A percentile compares a stretch with the other conserved stretches of the same genome.
Evolutionary conservation across 2,329 filamentous ascomycete species (phyloP).

Genomic region (Camptophora hylomeconis): DNA sequence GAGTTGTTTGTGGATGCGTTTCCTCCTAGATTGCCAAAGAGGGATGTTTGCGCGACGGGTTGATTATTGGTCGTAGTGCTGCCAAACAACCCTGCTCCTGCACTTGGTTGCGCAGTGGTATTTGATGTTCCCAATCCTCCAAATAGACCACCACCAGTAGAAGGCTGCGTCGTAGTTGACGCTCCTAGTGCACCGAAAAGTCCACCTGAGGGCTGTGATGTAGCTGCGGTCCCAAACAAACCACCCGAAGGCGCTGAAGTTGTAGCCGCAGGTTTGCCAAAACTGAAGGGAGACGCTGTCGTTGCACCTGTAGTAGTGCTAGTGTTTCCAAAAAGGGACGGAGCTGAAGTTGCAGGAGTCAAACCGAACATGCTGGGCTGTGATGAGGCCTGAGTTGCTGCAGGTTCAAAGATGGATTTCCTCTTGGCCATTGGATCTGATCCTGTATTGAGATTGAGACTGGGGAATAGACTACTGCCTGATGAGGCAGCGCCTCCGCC

Average conservation of each 20-base stretch:
- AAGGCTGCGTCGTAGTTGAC: constrained; percentile 6
- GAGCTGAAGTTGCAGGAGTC: constrained; percentile 7
- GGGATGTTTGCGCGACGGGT: too few relatives aligned
- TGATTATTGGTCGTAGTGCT: too few relatives aligned
- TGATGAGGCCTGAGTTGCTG: constrained; percentile 7
- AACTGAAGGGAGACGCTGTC: constrained; percentile 3
- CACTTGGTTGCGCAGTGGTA: too few relatives aligned
- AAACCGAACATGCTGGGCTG: constrained; percentile 6
- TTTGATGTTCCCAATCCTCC: too few relatives aligned
- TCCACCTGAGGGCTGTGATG: too few relatives aligned
- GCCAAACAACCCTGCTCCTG: too few relatives aligned
- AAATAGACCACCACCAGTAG: too few relatives aligned
- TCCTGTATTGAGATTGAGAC: constrained; percentile 13
- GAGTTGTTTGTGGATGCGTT: constrained; percentile 4
- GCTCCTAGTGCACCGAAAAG: constrained; percentile 11
- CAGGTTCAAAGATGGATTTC: constrained; percentile 17
- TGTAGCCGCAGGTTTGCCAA: constrained; percentile 7
- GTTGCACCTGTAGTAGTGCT: not conserved
- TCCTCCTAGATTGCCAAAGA: constrained; percentile 3
- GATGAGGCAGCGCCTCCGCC: constrained; percentile 5
- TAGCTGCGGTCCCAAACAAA: too few relatives aligned
- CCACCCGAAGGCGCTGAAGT: constrained; percentile 7
- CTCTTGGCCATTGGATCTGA: constrained; percentile 15
- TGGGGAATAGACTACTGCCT: constrained; percentile 9
- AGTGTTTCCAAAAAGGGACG: constrained; percentile 1